phyloP scores from a whole-genome alignment of 208 protist species.

The Endotrypanum monterogeii region DNA sequence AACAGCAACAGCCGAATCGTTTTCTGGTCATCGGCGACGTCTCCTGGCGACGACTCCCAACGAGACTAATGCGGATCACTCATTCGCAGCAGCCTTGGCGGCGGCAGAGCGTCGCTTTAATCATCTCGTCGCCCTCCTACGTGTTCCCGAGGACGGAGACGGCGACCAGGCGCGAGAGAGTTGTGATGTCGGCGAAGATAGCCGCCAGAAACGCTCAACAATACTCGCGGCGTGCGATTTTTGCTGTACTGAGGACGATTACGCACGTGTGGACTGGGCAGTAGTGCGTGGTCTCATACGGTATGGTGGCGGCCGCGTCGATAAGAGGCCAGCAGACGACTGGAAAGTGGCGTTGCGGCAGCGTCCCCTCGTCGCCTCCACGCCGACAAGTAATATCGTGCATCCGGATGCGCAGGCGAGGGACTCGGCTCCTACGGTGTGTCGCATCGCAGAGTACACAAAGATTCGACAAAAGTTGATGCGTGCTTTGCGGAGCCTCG shows the following conservation, averaged over 20 bases:
- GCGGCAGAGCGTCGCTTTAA: conserved; percentile 25
- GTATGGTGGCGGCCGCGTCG: conserved; percentile 48
- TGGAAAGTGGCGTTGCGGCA: conserved; percentile 40
- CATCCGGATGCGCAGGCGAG: not conserved
- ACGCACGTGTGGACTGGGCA: conserved; percentile 56
- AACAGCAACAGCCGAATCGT: not conserved
- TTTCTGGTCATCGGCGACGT: not conserved
- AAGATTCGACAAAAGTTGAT: conserved; percentile 23
- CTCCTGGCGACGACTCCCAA: not conserved
- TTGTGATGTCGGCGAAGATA: not conserved
- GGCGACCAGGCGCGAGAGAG: not conserved
- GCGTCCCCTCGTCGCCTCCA: not conserved
- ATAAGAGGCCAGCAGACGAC: conserved; percentile 52
- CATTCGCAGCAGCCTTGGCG: conserved; percentile 12
- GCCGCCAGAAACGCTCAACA: not conserved
- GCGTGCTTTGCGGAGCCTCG: not conserved
- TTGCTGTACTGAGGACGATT: conserved; percentile 79
- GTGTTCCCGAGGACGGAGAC: not conserved
- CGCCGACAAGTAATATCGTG: not conserved
- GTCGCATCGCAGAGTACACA: conserved; percentile 21
- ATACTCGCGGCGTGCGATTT: conserved; percentile 21
- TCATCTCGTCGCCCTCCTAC: conserved; percentile 24
- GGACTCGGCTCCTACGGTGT: conserved; percentile 6
- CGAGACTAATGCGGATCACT: not conserved
- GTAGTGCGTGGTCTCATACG: conserved; percentile 76